Percentiles rank a stretch among this genome's conserved stretches.
These are phyloP conservation scores for Tricholoma matsutake DNA, from an alignment of 768 basidiomycete species.

Conservation along the genomic window DNA sequence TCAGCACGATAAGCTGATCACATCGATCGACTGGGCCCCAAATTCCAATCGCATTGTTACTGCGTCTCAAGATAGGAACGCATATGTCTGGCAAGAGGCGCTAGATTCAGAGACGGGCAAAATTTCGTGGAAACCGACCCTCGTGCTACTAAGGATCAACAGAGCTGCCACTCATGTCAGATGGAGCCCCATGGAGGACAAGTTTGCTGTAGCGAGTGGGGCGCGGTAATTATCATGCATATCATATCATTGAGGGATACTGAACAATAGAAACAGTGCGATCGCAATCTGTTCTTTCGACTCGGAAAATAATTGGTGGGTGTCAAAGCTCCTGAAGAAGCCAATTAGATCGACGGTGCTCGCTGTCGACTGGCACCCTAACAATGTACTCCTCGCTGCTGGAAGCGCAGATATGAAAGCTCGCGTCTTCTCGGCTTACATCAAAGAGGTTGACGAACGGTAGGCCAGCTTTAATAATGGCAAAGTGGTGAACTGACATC, in stretches of 20 bases:
- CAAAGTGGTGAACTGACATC: constrained; percentile 5
- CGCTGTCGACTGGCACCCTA: constrained; percentile 96
- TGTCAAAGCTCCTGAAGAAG: constrained; percentile 95
- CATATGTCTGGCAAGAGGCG: constrained; percentile 94
- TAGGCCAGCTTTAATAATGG: constrained; percentile 26
- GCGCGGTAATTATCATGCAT: constrained; percentile 62
- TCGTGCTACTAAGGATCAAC: constrained; percentile 94
- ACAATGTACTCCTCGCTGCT: constrained; percentile 94
- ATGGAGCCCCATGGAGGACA: constrained; percentile 98
- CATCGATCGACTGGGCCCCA: constrained; percentile 98
- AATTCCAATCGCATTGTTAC: constrained; percentile 97
- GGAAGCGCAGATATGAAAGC: constrained; percentile 99
- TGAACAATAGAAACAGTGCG: constrained; percentile 46
- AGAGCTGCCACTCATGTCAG: constrained; percentile 91
- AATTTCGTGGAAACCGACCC: constrained; percentile 87
- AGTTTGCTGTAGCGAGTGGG: constrained; percentile 97
- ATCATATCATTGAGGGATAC: background rate
- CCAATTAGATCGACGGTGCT: constrained; percentile 94
- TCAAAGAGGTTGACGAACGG: constrained; percentile 97
- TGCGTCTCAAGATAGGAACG: constrained; percentile 97
- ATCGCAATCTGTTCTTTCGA: constrained; percentile 98
- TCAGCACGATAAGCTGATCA: constrained; percentile 97
- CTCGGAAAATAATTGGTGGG: constrained; percentile 99
- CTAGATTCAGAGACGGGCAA: constrained; percentile 70
- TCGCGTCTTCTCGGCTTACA: constrained; percentile 95